These are phyloP conservation scores for Pholiota microspora DNA, from an alignment of 768 basidiomycete genomes.

Conservation along the genomic window DNA sequence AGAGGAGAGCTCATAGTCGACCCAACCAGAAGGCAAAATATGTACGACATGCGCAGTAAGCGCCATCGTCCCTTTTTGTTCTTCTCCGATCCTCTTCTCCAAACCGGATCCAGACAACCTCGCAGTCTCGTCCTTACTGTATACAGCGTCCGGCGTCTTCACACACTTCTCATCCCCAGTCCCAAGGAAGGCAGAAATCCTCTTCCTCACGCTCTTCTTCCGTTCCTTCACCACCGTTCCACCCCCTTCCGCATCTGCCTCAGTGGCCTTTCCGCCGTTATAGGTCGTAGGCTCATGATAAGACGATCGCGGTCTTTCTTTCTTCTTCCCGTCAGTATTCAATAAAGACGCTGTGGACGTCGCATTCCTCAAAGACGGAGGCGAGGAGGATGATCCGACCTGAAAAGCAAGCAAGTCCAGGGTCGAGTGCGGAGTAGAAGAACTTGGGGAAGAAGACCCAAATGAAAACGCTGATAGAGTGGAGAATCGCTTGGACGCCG, in stretches of 20 bases:
- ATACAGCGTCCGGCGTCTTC: neutral
- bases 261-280: neutral
- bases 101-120: neutral
- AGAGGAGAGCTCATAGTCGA: neutral
- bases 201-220: conserved; percentile 1
- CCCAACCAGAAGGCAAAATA: conserved; percentile 22
- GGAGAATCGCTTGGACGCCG: no score
- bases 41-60: conserved; percentile 18
- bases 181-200: conserved; percentile 6
- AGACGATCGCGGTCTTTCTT: no score
- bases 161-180: neutral
- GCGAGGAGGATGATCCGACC: neutral
- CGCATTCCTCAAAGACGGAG: no score
- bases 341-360: no score
- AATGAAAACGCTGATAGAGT: neutral
- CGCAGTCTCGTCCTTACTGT: neutral
- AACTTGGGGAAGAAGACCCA: neutral
- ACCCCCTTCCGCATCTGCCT: conserved; percentile 1
- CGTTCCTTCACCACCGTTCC: conserved; percentile 8
- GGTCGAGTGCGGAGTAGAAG: neutral
- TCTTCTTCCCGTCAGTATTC: no score
- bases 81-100: neutral
- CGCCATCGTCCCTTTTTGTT: neutral
- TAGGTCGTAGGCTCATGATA: no score
- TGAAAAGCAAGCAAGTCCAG: neutral